Evolutionary conservation across 441 rosid species (phyloP), one percentile per base, ranked within the genome.

Genomic region (Pelargonium citronellum): DNA sequence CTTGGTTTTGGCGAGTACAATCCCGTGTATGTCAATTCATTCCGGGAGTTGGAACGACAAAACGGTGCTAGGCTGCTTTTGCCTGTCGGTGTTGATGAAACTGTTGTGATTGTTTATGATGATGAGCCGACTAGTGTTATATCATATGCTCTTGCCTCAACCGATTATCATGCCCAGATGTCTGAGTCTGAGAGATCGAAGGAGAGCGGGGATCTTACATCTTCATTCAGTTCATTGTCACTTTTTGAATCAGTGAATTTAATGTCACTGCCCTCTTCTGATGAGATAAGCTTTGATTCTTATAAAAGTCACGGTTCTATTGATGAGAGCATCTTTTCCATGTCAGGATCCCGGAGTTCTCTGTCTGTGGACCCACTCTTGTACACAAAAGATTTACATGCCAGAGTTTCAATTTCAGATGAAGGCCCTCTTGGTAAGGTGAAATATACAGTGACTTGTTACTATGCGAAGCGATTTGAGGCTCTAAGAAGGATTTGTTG

Each of bases 121-220:
- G 99, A 92, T 74, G 99, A 95, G 67, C 98, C 97, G 66, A 92
- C 99, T n/a, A 92, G 99, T 79, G 76, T 89, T 61, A 88, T 95
- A 73, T 73, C 99, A 19, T 89, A 95, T 81, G 98, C 96, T 43
- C 71, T 95, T 72, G 78, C 64, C 65, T 88, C 94, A 67, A 74
- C 90, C 0, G 92, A 85, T 74, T 95, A 92, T 79, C 89, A 83
- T 72, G 74, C 71, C 74, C 91, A 83, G 66, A 57, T 86, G 44
- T 79, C 73, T 46, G 84, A 90, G 22, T 75, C 81, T 67, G 96
- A 88, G 79, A 87, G 80, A 79, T 62, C 80, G 43, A 89, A 81
- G 80, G 84, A 76, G 12, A 47, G 74, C 13, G 90, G 84, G 44
- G 95, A 88, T 47, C 66, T 46, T 17, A 20, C 63, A 58, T 1